A percentile compares a stretch with the other conserved stretches of the same genome.
phyloP scores from a whole-genome alignment of 2,329 filamentous ascomycete genomes.

The Venturia effusa region DNA sequence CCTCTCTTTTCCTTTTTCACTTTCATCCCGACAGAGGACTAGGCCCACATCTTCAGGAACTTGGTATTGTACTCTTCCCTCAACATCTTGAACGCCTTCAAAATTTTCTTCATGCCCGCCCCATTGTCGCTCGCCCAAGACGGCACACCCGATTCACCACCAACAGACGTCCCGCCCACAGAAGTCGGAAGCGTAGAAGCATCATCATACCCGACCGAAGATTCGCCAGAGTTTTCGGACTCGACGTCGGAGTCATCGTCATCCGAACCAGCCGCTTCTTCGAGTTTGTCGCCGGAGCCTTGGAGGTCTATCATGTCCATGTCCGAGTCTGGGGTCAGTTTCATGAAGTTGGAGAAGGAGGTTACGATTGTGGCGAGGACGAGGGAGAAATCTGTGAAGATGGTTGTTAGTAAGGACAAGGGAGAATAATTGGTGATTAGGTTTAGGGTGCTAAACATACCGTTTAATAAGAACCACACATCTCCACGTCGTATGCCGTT shows the following conservation, averaged over 20 bases:
- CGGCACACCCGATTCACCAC: slow-evolving; percentile 16
- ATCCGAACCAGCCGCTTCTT: slow-evolving; percentile 31
- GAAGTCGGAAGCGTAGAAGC: slow-evolving; percentile 14
- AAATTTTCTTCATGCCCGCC: slow-evolving; percentile 42
- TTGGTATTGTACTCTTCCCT: slow-evolving; percentile 52
- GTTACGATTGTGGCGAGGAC: slow-evolving; percentile 62
- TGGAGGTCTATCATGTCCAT: slow-evolving; percentile 42
- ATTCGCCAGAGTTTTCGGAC: slow-evolving; percentile 15
- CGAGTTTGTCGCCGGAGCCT: slow-evolving; percentile 40
- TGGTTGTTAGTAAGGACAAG: background rate
- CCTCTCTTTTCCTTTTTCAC: background rate
- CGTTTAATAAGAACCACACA: slow-evolving; percentile 61
- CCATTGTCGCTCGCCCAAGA: slow-evolving; percentile 32
- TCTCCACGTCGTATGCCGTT: slow-evolving; percentile 58
- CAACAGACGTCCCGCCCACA: slow-evolving; percentile 15
- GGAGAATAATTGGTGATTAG: background rate
- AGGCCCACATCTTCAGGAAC: slow-evolving; percentile 53
- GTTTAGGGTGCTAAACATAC: background rate
- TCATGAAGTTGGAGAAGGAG: slow-evolving; percentile 47
- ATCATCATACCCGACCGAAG: slow-evolving; percentile 14
- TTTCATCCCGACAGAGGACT: background rate
- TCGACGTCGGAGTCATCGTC: slow-evolving; percentile 15
- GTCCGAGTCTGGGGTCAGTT: slow-evolving; percentile 33
- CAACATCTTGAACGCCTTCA: slow-evolving; percentile 47
- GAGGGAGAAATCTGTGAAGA: slow-evolving; percentile 42